Base-by-base conservation (phyloP, 768 basidiomycete genomes). In the Phlebiopsis gigantea region DNA sequence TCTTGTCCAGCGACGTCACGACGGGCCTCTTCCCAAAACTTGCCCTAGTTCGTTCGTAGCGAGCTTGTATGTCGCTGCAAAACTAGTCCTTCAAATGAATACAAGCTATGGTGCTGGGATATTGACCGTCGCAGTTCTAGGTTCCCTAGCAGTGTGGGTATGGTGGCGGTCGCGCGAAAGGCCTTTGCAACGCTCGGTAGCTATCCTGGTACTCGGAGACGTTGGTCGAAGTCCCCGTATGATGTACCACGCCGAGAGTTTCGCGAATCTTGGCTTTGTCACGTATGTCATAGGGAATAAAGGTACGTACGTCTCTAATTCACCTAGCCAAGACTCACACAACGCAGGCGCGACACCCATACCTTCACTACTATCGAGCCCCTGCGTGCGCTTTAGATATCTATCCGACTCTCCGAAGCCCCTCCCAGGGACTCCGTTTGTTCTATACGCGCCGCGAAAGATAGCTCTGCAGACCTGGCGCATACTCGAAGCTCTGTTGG, bases 161-260 rank as follows among this genome's bases (percentile, higher is more conserved):
- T 48, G 47, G 47, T 21, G 26, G 26, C 14, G 21, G 31, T 21
- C 50, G 15, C 50, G 50, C 22, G 29, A 55, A 47, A 47, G 24
- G 46, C 69, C 72, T 2, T 61, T 74, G 46, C 68, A 80, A 26
- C 85, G 87, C 17, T 84, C 91, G 2, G 89, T 91, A n/a, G 90
- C 85, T 4, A 83, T 98, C 54, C 73, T 98, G 47, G 97, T 99
- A 14, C 78, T 99, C 9, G 97, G 97, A 9, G 97, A 99, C 73
- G 84, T 99, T 47, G 97, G 96, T 1, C 81, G 97, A 56, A 93
- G 90, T 68, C 97, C 97, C 10, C 79, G 97, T 53, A 98, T 98
- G 92, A 96, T 98, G 92, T 98, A 98, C 69, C 97, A 99, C 64
- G 88, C 96, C 0, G 84, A 96, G 68, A 94, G 90, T 66, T 90